phyloP scores from a whole-genome alignment of 1,284 basidiomycete species.

The Schizopora paradoxa region DNA sequence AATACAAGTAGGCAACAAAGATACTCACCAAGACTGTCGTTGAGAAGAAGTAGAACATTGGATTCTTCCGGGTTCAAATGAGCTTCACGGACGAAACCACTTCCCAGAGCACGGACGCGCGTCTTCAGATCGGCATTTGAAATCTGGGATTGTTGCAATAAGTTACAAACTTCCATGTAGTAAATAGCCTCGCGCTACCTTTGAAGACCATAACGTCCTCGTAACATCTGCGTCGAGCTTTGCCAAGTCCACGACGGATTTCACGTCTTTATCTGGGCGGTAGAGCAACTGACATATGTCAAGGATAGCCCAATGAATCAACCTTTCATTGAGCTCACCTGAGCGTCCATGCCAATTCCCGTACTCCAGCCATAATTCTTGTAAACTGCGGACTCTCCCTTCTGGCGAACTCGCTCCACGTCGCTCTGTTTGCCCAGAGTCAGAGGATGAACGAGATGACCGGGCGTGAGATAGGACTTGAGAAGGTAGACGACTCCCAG shows the following conservation, averaged over 20 bases:
- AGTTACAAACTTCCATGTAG: background rate
- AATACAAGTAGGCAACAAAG: background rate
- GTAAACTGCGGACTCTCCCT: slow-evolving; percentile 71
- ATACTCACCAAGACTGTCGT: slow-evolving; percentile 63
- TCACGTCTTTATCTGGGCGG: slow-evolving; percentile 58
- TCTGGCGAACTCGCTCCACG: slow-evolving; percentile 69
- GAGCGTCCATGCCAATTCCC: no score
- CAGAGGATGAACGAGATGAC: slow-evolving; percentile 78
- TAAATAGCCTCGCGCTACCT: slow-evolving; percentile 36
- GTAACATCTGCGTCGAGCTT: slow-evolving; percentile 58
- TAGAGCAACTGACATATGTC: slow-evolving; percentile 4
- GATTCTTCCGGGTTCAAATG: slow-evolving; percentile 58
- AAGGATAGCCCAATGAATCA: slow-evolving; percentile 30
- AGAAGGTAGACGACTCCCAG: slow-evolving; percentile 68
- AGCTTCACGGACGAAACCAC: slow-evolving; percentile 56
- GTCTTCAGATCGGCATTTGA: slow-evolving; percentile 62
- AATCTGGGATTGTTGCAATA: slow-evolving; percentile 40
- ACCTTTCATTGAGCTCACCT: slow-evolving; percentile 72
- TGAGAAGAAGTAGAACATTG: slow-evolving; percentile 63
- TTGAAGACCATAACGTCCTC: slow-evolving; percentile 71
- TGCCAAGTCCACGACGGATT: slow-evolving; percentile 61
- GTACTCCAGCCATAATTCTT: slow-evolving; percentile 81
- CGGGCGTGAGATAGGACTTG: slow-evolving; percentile 69
- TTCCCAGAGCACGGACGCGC: slow-evolving; percentile 60
- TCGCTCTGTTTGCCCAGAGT: slow-evolving; percentile 79